Evolutionary conservation across 768 basidiomycete species (phyloP).

Genomic region (Lactifluus volemus): DNA sequence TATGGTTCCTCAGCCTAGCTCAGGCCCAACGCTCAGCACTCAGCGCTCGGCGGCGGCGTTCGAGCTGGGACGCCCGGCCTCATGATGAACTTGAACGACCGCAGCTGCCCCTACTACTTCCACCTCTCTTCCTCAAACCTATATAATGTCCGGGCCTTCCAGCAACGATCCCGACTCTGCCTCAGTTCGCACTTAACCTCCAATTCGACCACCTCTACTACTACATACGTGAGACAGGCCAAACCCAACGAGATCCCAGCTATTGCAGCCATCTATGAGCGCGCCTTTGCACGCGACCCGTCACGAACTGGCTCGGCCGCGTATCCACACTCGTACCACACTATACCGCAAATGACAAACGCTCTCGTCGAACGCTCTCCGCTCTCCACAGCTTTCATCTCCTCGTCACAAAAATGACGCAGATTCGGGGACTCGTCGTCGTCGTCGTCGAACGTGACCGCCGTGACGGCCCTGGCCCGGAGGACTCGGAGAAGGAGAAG

Average conservation of each 20-base stretch:
- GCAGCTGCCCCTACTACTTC: too few species aligned
- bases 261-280: constrained; percentile 12
- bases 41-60: too few species aligned
- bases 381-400: constrained; percentile 17
- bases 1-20: too few species aligned
- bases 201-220: not conserved
- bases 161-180: not conserved
- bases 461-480: too few species aligned
- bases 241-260: constrained; percentile 10
- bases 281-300: constrained; percentile 19
- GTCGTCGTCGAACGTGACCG: constrained; percentile 10
- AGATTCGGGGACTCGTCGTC: not conserved
- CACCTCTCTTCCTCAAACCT: too few species aligned
- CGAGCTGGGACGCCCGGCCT: too few species aligned
- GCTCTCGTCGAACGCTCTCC: not conserved
- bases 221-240: not conserved
- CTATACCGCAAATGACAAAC: not conserved
- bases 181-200: not conserved
- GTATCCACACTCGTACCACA: not conserved
- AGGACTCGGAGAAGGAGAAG: constrained; percentile 5
- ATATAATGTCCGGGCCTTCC: not conserved
- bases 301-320: constrained; percentile 22
- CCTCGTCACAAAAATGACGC: constrained; percentile 9
- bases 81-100: too few species aligned
- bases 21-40: too few species aligned